Evolutionary conservation across 495 filamentous ascomycete species (phyloP).

Genomic region (Penicillium flavigenum): DNA sequence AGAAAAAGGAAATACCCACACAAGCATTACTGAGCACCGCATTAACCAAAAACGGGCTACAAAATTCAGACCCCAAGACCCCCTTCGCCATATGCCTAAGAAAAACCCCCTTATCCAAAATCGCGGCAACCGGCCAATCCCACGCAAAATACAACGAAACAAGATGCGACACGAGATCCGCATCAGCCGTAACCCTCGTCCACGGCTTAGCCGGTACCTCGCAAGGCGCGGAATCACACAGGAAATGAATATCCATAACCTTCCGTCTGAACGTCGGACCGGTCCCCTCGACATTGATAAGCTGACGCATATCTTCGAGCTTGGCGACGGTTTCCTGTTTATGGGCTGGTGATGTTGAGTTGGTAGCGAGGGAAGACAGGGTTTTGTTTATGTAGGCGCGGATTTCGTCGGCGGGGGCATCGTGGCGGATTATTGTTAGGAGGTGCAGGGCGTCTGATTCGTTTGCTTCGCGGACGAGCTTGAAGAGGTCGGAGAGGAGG

Average conservation of each 20-base stretch:
- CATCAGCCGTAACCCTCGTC: constrained; percentile 51
- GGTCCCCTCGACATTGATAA: constrained; percentile 36
- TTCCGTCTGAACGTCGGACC: constrained; percentile 40
- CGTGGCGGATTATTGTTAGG: constrained; percentile 39
- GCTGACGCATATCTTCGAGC: constrained; percentile 33
- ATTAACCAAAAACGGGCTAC: constrained; percentile 55
- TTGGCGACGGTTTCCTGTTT: constrained; percentile 21
- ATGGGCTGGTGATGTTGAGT: not conserved
- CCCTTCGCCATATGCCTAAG: constrained; percentile 44
- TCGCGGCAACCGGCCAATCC: constrained; percentile 52
- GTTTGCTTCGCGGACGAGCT: constrained; percentile 38
- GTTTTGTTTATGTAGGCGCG: constrained; percentile 37
- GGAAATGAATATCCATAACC: constrained; percentile 50
- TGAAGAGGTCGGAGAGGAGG: constrained; percentile 42
- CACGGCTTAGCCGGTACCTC: constrained; percentile 50
- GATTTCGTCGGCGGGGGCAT: constrained; percentile 39
- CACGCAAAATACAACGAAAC: constrained; percentile 55
- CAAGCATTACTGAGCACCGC: constrained; percentile 52
- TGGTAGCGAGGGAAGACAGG: constrained; percentile 21
- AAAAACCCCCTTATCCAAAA: constrained; percentile 51
- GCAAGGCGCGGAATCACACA: constrained; percentile 42
- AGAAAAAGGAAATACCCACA: constrained; percentile 29
- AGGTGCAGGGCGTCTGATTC: constrained; percentile 29
- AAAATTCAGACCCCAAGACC: constrained; percentile 40
- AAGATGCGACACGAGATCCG: constrained; percentile 53